These are phyloP conservation scores for Coemansia pectinata DNA, from an alignment of 192 early-diverging fungal species.

Conservation along the genomic window DNA sequence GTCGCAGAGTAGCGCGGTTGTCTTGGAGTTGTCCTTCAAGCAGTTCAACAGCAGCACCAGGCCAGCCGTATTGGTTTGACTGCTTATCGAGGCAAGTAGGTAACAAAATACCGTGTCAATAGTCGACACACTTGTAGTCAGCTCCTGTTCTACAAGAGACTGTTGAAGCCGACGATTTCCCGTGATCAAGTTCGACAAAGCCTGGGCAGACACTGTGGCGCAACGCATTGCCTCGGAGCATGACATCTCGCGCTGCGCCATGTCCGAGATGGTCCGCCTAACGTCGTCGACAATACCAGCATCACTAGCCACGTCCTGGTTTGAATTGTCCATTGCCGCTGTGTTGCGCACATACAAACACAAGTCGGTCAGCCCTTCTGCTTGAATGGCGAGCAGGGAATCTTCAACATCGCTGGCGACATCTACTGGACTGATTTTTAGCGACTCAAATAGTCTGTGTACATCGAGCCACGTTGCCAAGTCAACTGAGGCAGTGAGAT, in stretches of 20 bases:
- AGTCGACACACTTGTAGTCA: background rate
- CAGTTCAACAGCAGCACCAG: constrained; percentile 40
- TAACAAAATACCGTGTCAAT: constrained; percentile 19
- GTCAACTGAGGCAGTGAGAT: constrained; percentile 11
- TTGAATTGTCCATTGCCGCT: constrained; percentile 27
- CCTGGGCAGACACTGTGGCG: constrained; percentile 24
- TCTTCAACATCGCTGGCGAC: background rate
- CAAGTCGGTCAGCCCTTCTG: constrained; percentile 19
- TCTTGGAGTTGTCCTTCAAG: constrained; percentile 13
- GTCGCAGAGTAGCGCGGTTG: constrained; percentile 14
- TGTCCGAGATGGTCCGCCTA: background rate
- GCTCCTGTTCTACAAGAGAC: constrained; percentile 21
- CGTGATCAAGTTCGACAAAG: constrained; percentile 36
- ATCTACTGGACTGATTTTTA: background rate
- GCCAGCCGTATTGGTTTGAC: constrained; percentile 27
- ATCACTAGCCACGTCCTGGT: constrained; percentile 17
- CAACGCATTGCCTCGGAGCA: constrained; percentile 21
- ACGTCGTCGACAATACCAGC: constrained; percentile 12
- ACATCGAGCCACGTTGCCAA: constrained; percentile 1
- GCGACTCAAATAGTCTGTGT: constrained; percentile 16
- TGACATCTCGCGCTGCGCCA: constrained; percentile 14
- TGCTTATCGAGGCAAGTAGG: constrained; percentile 21
- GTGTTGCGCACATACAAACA: constrained; percentile 46
- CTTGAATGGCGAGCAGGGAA: background rate
- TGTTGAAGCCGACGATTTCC: constrained; percentile 20